These are phyloP conservation scores for Blastocystis sp. DNA, from an alignment of 352 stramenopile genomes.

Conservation along the genomic window DNA sequence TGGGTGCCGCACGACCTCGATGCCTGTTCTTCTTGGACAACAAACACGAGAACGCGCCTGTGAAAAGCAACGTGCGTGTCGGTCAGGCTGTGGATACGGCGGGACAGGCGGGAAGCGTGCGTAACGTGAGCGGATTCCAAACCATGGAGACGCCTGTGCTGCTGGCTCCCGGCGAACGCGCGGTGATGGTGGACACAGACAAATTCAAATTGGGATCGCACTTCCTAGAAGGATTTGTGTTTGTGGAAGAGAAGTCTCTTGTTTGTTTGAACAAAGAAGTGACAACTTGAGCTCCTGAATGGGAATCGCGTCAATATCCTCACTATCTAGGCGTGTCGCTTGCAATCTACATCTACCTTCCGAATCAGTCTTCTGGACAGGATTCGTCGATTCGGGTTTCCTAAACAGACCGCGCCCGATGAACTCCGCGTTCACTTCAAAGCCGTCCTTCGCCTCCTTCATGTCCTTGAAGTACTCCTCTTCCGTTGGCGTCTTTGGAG, in stretches of 20 bases:
- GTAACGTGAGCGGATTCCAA: constrained; percentile 53
- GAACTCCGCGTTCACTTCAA: constrained; percentile 49
- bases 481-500: background rate
- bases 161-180: constrained; percentile 37
- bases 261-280: constrained; percentile 18
- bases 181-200: constrained; percentile 35
- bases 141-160: constrained; percentile 40
- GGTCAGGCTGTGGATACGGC: constrained; percentile 52
- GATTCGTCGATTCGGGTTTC: background rate
- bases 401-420: constrained; percentile 46
- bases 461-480: constrained; percentile 34
- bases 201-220: constrained; percentile 24
- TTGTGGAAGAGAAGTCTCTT: constrained; percentile 23
- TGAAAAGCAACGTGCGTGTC: constrained; percentile 40
- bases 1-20: constrained; percentile 32
- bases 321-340: too few relatives aligned
- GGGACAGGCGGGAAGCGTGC: constrained; percentile 27
- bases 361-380: too few relatives aligned
- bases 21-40: constrained; percentile 38
- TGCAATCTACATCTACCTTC: too few relatives aligned
- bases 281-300: constrained; percentile 1
- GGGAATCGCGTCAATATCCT: constrained; percentile 38
- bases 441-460: constrained; percentile 22
- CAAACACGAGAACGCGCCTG: constrained; percentile 18
- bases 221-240: constrained; percentile 32